Conservation (phyloP, 345 rosid species). For the Laguncularia racemosa region DNA sequence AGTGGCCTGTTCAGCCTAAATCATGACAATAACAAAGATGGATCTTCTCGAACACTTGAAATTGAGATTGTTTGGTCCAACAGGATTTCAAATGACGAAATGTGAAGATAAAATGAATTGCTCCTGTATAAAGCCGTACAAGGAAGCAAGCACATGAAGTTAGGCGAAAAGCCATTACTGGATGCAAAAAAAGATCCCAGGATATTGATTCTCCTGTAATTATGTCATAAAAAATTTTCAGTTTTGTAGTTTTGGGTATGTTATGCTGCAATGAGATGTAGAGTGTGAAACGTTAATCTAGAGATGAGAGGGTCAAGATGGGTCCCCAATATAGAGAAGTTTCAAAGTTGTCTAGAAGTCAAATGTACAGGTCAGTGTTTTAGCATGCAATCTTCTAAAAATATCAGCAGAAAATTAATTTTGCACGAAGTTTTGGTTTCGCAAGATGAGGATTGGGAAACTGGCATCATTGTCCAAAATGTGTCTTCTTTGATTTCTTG, state of each 20-base stretch:
- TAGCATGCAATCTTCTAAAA: constrained; percentile 17
- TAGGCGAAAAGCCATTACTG: background rate
- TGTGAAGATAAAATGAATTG: background rate
- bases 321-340: constrained; percentile 5
- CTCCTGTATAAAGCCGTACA: constrained; percentile 1
- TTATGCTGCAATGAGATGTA: constrained; percentile 13
- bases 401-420: constrained; percentile 2
- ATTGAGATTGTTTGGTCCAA: constrained; percentile 75
- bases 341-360: constrained; percentile 10
- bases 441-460: background rate
- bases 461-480: too few species aligned
- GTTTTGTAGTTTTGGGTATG: constrained; percentile 24
- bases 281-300: constrained; percentile 17
- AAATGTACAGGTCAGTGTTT: constrained; percentile 28
- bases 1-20: constrained; percentile 63
- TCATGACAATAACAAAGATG: constrained; percentile 55
- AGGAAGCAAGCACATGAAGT: constrained; percentile 2
- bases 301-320: constrained; percentile 4
- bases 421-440: background rate
- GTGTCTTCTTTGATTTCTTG: too few species aligned
- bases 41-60: constrained; percentile 64
- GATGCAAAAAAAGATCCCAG: constrained; percentile 11
- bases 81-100: constrained; percentile 25
- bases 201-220: constrained; percentile 15
- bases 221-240: constrained; percentile 16